These are phyloP conservation scores for Kodamaea suecica DNA, from an alignment of 1,139 yeast species.

Conservation along the genomic window DNA sequence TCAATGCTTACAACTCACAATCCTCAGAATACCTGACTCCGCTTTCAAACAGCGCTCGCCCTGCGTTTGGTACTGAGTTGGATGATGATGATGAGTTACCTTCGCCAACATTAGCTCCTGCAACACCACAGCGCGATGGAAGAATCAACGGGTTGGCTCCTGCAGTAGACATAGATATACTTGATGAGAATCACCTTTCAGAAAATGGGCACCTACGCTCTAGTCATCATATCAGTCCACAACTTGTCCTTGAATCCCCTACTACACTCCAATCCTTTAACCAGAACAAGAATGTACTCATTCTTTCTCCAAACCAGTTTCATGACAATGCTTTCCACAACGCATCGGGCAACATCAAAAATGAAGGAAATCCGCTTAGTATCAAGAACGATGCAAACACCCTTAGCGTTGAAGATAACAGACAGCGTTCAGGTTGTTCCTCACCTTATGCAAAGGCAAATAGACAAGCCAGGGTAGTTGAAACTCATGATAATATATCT, in stretches of 20 bases:
- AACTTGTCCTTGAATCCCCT: conserved; percentile 5
- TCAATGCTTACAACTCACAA: background rate
- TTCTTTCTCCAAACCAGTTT: conserved; percentile 42
- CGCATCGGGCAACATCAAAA: conserved; percentile 10
- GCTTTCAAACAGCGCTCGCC: background rate
- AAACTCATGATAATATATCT: conserved; percentile 31
- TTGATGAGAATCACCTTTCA: conserved; percentile 1
- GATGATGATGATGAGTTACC: conserved; percentile 2
- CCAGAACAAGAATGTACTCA: conserved; percentile 36
- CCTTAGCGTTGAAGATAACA: conserved; percentile 16
- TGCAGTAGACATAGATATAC: conserved; percentile 18
- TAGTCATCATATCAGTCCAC: conserved; percentile 3
- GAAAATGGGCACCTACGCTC: too few species aligned
- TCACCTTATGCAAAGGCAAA: conserved; percentile 47
- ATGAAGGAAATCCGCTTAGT: conserved; percentile 3
- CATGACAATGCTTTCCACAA: conserved; percentile 36
- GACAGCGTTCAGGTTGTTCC: conserved; percentile 27
- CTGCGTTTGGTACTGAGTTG: background rate
- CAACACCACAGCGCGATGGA: conserved; percentile 4
- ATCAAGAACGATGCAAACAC: background rate
- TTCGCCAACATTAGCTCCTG: conserved; percentile 1
- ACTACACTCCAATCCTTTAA: conserved; percentile 15
- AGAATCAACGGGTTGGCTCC: conserved; percentile 17
- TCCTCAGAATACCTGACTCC: conserved; percentile 2
- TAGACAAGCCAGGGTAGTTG: conserved; percentile 48